Evolutionary conservation across 2,329 filamentous ascomycete species (phyloP), one percentile per base, ranked within the genome.

Genomic region (Botryotinia convoluta): DNA sequence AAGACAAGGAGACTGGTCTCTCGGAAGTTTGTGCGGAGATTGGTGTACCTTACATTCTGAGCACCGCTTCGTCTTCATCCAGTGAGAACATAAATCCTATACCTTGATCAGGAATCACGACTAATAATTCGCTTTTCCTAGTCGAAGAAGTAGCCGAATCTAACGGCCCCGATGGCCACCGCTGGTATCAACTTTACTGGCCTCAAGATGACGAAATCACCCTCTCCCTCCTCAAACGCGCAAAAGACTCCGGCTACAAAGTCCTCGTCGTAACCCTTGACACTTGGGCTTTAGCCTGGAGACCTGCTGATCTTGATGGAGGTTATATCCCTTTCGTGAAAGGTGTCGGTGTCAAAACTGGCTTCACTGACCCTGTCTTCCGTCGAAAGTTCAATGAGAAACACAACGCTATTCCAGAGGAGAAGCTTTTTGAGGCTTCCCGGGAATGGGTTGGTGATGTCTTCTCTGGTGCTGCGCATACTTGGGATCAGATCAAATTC

Each of bases 111-210:
- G 20, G 22, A 42, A 20, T 42, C n/a, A 62, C 20, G 29, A 42
- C 12, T n/a, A 44, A n/a, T 20, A 26, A 44, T 45, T 20, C 14
- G 6, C 44, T 2, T 14, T 87, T 87, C 3, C 87, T 86, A 0
- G 91, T 93, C 73, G 91, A 93, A 79, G 87, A 93, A 68, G 87
- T 93, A 0, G 90, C 89, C 0, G 78, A 83, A 12, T 89, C 88
- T 0, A 89, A 86, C 69, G 87, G 86, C 0, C 82, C 86, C 8
- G 22, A 57, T 22, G 88, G 88, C 0, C 84, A 86, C 45, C 84
- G 90, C 18, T 94, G 91, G 90, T 94, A 87, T 80, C 92, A 94
- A 79, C 86, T 94, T 0, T 94, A 94, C 82, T 93, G 91, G 90
- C 91, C 92, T 0, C 82, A 85, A 32, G 87, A 88, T 72, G 86